Evolutionary conservation across 495 filamentous ascomycete genomes (phyloP), one percentile per base, ranked within the genome.

Genomic region (Penicillium simplicissimum): DNA sequence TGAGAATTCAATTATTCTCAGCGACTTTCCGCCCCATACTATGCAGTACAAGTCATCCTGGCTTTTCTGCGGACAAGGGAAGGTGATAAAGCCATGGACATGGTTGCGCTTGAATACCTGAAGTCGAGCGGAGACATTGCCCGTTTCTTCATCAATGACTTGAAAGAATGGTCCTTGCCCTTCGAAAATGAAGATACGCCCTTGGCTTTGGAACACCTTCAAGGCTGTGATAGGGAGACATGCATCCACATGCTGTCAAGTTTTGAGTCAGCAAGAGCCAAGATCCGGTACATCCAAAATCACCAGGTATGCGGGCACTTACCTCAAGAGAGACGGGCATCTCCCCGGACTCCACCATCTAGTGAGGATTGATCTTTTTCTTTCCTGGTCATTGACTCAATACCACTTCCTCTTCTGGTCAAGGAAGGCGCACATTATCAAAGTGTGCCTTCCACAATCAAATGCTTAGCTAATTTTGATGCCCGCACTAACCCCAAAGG

Each of bases 11-110:
- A 88, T 84, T 35, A 90, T 67, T 51, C 84, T 85, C n/a, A 97
- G 69, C 45, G 83, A 87, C 4, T 82, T 82, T 34, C 93, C 92
- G 71, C 96, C 90, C 69, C 88, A 94, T 0, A 82, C 84, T 10
- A 97, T 71, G 61, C 70, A 58, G 38, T 65, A 72, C 31, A 70
- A 59, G 2, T 38, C 61, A 42, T 65, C 61, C 7, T 65, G 42
- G 28, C 63, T 52, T n/a, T 61, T 42, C 17, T 23, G 49, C 38
- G 62, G 54, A 11, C 23, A 35, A 31, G 65, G 56, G 13, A 78
- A 65, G 48, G 62, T 40, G 38, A 75, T 64, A 55, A 79, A 76
- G 6, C 79, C 79, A 61, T 81, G 77, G 11, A 80, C 61, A 66
- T 79, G 72, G 58, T 75, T 81, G 54, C 77, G 67, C 49, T 68